Evolutionary conservation across 768 basidiomycete genomes (phyloP), one percentile per base, ranked within the genome.

Genomic region (Trametes cinnabarina): DNA sequence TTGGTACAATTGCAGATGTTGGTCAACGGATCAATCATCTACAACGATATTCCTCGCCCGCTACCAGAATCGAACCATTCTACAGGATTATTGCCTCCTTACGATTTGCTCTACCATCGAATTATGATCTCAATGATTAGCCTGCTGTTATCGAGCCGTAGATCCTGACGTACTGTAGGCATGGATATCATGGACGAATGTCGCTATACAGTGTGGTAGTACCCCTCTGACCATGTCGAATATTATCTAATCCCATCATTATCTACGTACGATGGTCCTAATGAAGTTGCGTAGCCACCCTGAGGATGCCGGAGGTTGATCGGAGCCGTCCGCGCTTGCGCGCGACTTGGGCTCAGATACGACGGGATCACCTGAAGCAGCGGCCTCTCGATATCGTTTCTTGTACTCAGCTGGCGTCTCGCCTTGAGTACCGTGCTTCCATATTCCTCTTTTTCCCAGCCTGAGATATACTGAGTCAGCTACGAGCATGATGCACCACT

Each of bases 321-420:
- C 26, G 19, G 44, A 28, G 8, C 15, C 14, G 19, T 15, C 14
- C 44, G 44, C 25, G 25, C 23, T 9, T 3, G 44, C 4, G 12
- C 5, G 14, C 8, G 23, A 8, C 44, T 46, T 19, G 6, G 42
- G 28, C 4, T n/a, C n/a, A 14, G 51, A 42, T 11, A 22, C 44
- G 15, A 28, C 51, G 23, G 47, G 3, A 4, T 53, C 58, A 3
- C 39, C 51, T 5, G 58, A 9, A 15, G 51, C 28, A 3, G 58
- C 47, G 5, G 39, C 51, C 1, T 49, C 58, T 3, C 58, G 51
- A 64, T 85, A 71, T 34, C 90, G 78, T 32, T 83, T 83, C 74
- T 97, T 95, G 71, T 90, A 95, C 47, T 88, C 86, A 0, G 85
- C 81, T 0, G 94, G 94, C 8, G 82, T 83, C 63, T 95, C 94